Base-by-base conservation (phyloP, 2,329 filamentous ascomycete genomes). In the Rhinocladiella mackenziei region DNA sequence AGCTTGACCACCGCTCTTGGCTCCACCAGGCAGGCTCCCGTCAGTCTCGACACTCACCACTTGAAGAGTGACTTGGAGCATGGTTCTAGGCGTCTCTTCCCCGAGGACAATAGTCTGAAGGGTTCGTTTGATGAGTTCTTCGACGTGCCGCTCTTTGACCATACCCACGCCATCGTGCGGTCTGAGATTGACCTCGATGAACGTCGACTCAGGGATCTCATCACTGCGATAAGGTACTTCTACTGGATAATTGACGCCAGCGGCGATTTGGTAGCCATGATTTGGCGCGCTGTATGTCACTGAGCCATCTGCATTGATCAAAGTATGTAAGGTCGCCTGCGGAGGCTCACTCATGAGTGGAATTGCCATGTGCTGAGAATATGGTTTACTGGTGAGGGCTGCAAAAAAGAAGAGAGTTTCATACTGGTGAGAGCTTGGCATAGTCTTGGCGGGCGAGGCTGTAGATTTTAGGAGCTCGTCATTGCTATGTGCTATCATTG, bases 221-320 rank as follows among this genome's bases (percentile, higher is more conserved):
- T 98, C 91, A 58, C 87, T 81, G 59, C 89, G 80, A 57, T 82
- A 65, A 10, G 65, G 81, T 11, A 91, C 87, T 70, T 98, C 92
- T 56, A 97, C 80, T 11, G 92, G 92, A 0, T 91, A 92, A 66
- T 95, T 97, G 55, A 94, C 88, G 10, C 87, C 83, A 43, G 84
- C 86, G 41, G 94, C 78, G 53, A 97, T 77, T 32, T 82, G 83
- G 66, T 89, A 94, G 36, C 88, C 86, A 45, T 79, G 74, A 57
- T 82, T 76, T 2, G 84, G 51, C 13, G 48, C 49, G 19, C 37
- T 54, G 46, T 57, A 57, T 10, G 49, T 53, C 9, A 50, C 55
- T 15, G 51, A 55, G 25, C 55, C 55, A 37, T 57, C 52, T 18
- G 53, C 46, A 34, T 39, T 45, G n/a, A 14, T 14, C 11, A 56